Percentiles rank a stretch among this genome's conserved stretches.
Conservation (phyloP, 192 early-diverging fungal species). For the Coemansia sp. region DNA sequence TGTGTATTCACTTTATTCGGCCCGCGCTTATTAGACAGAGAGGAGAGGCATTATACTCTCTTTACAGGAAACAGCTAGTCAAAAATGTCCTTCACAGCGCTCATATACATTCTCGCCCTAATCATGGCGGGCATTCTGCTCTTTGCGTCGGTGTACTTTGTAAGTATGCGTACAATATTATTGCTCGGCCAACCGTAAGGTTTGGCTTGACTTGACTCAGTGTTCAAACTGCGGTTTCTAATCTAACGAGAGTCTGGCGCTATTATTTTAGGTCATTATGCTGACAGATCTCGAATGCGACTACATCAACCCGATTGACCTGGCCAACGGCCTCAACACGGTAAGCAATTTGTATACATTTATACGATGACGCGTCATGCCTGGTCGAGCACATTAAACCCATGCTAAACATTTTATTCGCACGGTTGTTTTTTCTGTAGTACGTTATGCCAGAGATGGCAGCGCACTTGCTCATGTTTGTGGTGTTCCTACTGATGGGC, state of each 20-base stretch:
- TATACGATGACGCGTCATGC: not conserved
- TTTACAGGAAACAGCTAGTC: not conserved
- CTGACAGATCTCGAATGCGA: constrained; percentile 90
- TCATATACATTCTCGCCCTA: constrained; percentile 86
- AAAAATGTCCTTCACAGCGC: constrained; percentile 43
- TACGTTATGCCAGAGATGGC: constrained; percentile 94
- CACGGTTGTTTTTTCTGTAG: constrained; percentile 47
- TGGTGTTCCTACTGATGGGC: constrained; percentile 82
- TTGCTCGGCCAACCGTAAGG: too few relatives aligned
- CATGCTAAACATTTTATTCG: not conserved
- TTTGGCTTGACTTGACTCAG: not conserved
- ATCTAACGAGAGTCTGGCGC: not conserved
- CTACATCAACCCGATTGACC: constrained; percentile 99
- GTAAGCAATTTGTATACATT: constrained; percentile 46
- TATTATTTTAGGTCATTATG: constrained; percentile 62
- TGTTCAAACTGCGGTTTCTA: not conserved
- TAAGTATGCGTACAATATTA: constrained; percentile 10
- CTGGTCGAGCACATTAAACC: not conserved
- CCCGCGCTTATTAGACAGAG: not conserved
- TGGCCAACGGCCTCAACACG: constrained; percentile 94
- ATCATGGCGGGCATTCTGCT: constrained; percentile 89
- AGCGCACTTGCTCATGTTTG: constrained; percentile 77
- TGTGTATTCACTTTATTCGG: not conserved
- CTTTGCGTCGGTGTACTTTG: constrained; percentile 94
- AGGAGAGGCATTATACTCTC: not conserved